Evolutionary conservation across 192 early-diverging fungal genomes (phyloP).

Genomic region (Coemansia sp.): DNA sequence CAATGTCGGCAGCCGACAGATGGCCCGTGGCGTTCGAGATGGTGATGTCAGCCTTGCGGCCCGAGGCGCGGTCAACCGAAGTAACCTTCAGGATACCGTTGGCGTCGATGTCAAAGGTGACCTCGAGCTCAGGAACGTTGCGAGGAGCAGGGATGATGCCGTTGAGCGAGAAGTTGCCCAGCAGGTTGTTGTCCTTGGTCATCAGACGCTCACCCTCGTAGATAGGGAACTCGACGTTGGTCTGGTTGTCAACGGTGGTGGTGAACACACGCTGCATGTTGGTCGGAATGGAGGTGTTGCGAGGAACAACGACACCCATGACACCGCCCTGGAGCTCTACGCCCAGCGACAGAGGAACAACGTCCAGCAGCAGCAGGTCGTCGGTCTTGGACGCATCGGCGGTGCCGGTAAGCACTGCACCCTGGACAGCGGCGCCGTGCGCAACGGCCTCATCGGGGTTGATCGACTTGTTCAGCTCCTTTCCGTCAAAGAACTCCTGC

Average conservation of each 20-base stretch:
- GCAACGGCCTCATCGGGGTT: constrained; percentile 97
- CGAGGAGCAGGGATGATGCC: constrained; percentile 79
- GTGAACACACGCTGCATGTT: constrained; percentile 80
- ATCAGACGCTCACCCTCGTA: constrained; percentile 85
- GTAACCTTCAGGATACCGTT: constrained; percentile 89
- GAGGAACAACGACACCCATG: constrained; percentile 80
- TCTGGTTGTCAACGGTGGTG: constrained; percentile 80
- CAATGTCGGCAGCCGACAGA: constrained; percentile 86
- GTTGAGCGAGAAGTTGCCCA: constrained; percentile 80
- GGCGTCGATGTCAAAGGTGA: constrained; percentile 83
- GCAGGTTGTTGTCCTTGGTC: constrained; percentile 90
- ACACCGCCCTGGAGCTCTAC: constrained; percentile 83
- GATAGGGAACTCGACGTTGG: constrained; percentile 80
- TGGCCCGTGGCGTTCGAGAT: constrained; percentile 94
- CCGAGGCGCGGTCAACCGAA: constrained; percentile 88
- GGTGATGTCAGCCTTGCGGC: constrained; percentile 87
- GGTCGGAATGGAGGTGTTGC: constrained; percentile 81
- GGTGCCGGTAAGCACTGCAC: constrained; percentile 70
- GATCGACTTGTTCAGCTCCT: constrained; percentile 82
- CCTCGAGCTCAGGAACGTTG: constrained; percentile 73
- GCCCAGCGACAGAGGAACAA: constrained; percentile 81
- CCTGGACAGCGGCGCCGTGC: constrained; percentile 91
- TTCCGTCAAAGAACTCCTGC: constrained; percentile 75
- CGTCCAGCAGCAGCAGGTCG: constrained; percentile 79
- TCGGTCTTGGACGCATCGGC: constrained; percentile 62